Conservation (phyloP, 352 stramenopile species). For the Aphanomyces cochlioides region DNA sequence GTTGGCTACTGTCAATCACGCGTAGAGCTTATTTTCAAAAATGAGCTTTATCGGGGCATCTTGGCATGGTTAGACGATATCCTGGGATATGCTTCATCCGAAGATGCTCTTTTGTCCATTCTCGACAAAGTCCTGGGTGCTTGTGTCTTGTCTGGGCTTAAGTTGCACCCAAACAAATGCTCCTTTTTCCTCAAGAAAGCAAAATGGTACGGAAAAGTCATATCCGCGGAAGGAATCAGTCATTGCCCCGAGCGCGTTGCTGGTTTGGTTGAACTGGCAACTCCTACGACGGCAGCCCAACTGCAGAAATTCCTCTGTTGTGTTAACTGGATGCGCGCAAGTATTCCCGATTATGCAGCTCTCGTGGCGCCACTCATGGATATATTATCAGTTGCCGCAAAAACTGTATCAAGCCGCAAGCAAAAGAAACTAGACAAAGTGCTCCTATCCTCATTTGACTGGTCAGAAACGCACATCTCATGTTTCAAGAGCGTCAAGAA, state of each 20-base stretch:
- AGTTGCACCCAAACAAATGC: slow-evolving; percentile 16
- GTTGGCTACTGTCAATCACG: slow-evolving; percentile 26
- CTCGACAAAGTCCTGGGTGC: slow-evolving; percentile 1
- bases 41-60: slow-evolving; percentile 18
- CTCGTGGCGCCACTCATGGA: background rate
- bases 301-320: slow-evolving; percentile 31
- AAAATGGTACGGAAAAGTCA: slow-evolving; percentile 26
- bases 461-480: too few relatives aligned
- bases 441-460: too few relatives aligned
- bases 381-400: too few relatives aligned
- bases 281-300: background rate
- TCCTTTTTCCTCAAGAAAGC: slow-evolving; percentile 7
- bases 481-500: too few relatives aligned
- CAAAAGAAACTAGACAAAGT: too few relatives aligned
- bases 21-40: slow-evolving; percentile 2
- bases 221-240: slow-evolving; percentile 18
- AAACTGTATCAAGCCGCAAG: too few relatives aligned
- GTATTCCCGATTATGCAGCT: background rate
- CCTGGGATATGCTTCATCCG: slow-evolving; percentile 13
- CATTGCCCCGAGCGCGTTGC: slow-evolving; percentile 24
- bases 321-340: slow-evolving; percentile 29
- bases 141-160: slow-evolving; percentile 5
- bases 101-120: slow-evolving; percentile 14
- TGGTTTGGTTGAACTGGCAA: slow-evolving; percentile 23
- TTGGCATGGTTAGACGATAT: slow-evolving; percentile 29